Conservation (phyloP, 2,329 filamentous ascomycete genomes). For the Epichloe gansuensis region DNA sequence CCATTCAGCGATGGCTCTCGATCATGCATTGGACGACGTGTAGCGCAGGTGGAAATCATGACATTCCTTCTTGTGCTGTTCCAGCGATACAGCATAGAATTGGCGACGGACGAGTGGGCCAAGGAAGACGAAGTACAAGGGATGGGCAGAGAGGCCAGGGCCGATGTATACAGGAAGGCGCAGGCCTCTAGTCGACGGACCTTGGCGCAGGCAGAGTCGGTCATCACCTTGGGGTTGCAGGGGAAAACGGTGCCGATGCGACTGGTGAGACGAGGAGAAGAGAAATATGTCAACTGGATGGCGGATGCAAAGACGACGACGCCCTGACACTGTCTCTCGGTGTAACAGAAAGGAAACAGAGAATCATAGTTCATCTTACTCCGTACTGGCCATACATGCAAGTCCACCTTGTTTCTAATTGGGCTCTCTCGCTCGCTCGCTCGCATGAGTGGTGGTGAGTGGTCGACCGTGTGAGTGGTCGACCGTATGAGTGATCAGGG, state of each 20-base stretch:
- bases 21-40: slow-evolving; percentile 43
- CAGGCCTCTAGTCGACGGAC: slow-evolving; percentile 38
- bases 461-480: too few species aligned
- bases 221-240: slow-evolving; percentile 61
- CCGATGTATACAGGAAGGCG: slow-evolving; percentile 47
- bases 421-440: too few species aligned
- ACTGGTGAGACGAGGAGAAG: slow-evolving; percentile 54
- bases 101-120: slow-evolving; percentile 51
- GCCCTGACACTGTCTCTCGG: slow-evolving; percentile 4
- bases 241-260: slow-evolving; percentile 50
- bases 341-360: not conserved
- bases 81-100: slow-evolving; percentile 51
- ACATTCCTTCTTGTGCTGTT: slow-evolving; percentile 42
- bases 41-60: slow-evolving; percentile 47
- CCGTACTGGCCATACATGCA: too few species aligned
- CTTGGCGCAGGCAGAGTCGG: slow-evolving; percentile 41
- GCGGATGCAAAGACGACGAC: not conserved
- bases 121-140: slow-evolving; percentile 37
- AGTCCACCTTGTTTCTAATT: too few species aligned
- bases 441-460: too few species aligned
- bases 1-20: slow-evolving; percentile 47
- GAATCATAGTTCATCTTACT: too few species aligned
- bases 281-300: slow-evolving; percentile 46
- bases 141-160: slow-evolving; percentile 35
- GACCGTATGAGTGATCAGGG: too few species aligned